phyloP scores from a whole-genome alignment of 2,329 filamentous ascomycete species.

The Fusarium lyarnte region DNA sequence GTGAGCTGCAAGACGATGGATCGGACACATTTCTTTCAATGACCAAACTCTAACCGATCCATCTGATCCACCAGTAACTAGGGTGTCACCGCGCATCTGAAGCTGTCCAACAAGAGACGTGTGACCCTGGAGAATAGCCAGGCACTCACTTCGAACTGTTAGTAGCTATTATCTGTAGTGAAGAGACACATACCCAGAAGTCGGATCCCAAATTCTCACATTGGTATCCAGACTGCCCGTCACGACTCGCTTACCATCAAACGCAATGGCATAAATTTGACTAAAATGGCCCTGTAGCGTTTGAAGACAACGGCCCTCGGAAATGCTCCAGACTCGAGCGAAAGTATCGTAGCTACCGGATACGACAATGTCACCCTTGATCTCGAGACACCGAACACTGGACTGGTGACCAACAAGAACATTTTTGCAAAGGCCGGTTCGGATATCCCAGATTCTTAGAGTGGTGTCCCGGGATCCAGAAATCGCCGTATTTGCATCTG shows the following conservation, averaged over 20 bases:
- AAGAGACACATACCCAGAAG: constrained; percentile 73
- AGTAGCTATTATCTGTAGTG: constrained; percentile 39
- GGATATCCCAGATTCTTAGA: constrained; percentile 93
- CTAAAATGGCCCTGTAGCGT: constrained; percentile 95
- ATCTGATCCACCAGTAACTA: constrained; percentile 96
- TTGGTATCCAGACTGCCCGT: constrained; percentile 97
- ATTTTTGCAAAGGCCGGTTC: constrained; percentile 86
- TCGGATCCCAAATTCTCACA: constrained; percentile 95
- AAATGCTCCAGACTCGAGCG: constrained; percentile 97
- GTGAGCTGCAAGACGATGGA: constrained; percentile 93
- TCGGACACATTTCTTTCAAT: constrained; percentile 86
- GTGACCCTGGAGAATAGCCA: constrained; percentile 94
- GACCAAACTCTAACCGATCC: constrained; percentile 98
- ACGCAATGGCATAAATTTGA: constrained; percentile 98
- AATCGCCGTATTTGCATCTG: constrained; percentile 90
- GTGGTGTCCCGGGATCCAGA: constrained; percentile 97
- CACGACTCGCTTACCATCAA: constrained; percentile 91
- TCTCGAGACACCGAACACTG: constrained; percentile 93
- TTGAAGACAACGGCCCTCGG: constrained; percentile 89
- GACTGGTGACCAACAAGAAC: constrained; percentile 95
- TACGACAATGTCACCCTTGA: constrained; percentile 96
- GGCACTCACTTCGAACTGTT: constrained; percentile 69
- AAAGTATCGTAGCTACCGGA: constrained; percentile 98
- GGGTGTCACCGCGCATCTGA: constrained; percentile 92
- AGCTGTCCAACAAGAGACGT: constrained; percentile 96